A percentile compares a stretch with the other conserved stretches of the same genome.
phyloP scores from a whole-genome alignment of 2,329 filamentous ascomycete species.

The Scedosporium boydii region DNA sequence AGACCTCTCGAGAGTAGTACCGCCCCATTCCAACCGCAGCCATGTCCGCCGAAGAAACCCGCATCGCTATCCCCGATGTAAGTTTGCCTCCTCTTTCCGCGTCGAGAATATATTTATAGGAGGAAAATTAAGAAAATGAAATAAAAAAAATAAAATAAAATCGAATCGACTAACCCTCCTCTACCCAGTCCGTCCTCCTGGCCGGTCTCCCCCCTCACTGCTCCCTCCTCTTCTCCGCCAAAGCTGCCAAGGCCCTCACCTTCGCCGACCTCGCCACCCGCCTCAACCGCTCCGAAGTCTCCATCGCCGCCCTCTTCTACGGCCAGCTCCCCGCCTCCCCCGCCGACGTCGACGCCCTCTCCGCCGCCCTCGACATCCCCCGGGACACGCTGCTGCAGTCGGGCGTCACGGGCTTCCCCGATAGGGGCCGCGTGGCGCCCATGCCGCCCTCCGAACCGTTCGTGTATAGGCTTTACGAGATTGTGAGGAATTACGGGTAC shows the following conservation, averaged over 20 bases:
- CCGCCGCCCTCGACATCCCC: conserved; percentile 53
- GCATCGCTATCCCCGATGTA: neutral
- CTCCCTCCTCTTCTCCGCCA: conserved; percentile 68
- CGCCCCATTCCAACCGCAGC: neutral
- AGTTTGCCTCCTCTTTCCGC: neutral
- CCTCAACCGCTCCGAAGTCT: conserved; percentile 72
- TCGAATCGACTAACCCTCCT: neutral
- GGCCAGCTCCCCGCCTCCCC: conserved; percentile 67
- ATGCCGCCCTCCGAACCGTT: conserved; percentile 24
- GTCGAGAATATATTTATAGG: too few relatives aligned
- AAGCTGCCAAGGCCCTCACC: conserved; percentile 62
- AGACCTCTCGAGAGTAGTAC: neutral
- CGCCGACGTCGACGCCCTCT: conserved; percentile 59
- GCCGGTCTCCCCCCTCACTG: conserved; percentile 55
- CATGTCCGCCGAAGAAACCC: neutral
- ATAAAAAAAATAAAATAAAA: neutral
- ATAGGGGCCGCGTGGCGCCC: conserved; percentile 57
- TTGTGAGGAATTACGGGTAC: conserved; percentile 95
- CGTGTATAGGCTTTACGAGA: conserved; percentile 87
- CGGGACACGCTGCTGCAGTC: conserved; percentile 47
- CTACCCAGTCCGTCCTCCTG: neutral
- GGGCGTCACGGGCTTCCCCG: conserved; percentile 60
- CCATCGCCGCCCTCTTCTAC: conserved; percentile 82
- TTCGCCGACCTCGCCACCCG: conserved; percentile 70
- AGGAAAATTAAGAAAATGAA: too few relatives aligned